A percentile compares a stretch with the other conserved stretches of the same genome.
Evolutionary conservation across 495 filamentous ascomycete species (phyloP).

Genomic region (Acidiella bohemica): DNA sequence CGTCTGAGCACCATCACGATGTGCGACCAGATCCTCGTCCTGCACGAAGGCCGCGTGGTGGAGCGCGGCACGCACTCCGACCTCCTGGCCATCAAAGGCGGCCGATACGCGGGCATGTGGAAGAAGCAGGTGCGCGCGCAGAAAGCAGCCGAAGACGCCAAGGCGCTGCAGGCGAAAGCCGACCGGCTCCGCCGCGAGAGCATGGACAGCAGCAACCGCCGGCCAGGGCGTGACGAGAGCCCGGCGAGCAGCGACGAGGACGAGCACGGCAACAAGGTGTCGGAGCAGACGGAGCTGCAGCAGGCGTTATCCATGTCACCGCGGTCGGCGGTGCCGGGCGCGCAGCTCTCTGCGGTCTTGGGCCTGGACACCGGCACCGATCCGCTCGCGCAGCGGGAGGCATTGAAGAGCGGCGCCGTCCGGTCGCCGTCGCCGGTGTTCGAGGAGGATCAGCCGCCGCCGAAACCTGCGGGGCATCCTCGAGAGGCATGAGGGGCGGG

Average conservation of each 20-base stretch:
- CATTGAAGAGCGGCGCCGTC: conserved; percentile 4
- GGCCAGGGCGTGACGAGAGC: conserved; percentile 15
- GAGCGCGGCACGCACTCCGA: conserved; percentile 82
- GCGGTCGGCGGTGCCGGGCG: background rate
- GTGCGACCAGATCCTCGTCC: conserved; percentile 88
- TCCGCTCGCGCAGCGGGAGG: conserved; percentile 2
- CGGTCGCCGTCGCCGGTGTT: conserved; percentile 8
- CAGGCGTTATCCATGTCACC: conserved; percentile 6
- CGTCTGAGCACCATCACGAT: conserved; percentile 87
- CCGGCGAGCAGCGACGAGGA: conserved; percentile 26
- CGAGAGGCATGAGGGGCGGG: no score
- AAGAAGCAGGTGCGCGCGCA: conserved; percentile 85
- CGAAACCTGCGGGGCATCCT: conserved; percentile 1
- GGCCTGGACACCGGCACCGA: conserved; percentile 6
- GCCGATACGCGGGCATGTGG: conserved; percentile 89
- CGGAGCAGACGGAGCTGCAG: conserved; percentile 7
- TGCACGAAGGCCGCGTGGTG: conserved; percentile 68
- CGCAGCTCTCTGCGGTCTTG: conserved; percentile 5
- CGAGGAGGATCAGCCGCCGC: conserved; percentile 5
- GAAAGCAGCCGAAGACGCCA: conserved; percentile 61
- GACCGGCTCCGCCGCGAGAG: conserved; percentile 38
- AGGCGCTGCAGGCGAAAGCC: conserved; percentile 41
- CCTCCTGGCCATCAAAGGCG: conserved; percentile 62
- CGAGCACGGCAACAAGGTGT: conserved; percentile 2
- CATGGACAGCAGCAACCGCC: conserved; percentile 9